Conservation (phyloP, 352 stramenopile genomes). For the Globisporangium cederbergense region DNA sequence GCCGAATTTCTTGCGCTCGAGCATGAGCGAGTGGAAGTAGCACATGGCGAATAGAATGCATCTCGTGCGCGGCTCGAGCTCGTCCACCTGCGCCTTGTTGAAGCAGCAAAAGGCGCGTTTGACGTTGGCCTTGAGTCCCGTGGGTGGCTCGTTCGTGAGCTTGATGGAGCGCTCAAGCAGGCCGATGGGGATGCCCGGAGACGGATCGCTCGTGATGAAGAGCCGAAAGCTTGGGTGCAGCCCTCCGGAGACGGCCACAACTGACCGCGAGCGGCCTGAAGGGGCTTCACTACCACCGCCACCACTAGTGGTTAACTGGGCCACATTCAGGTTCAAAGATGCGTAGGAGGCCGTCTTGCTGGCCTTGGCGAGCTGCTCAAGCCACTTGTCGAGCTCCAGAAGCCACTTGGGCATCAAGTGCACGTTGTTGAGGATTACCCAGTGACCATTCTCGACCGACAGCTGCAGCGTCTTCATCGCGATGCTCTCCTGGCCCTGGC, state of each 20-base stretch:
- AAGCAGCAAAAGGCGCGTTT: conserved; percentile 85
- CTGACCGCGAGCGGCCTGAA: conserved; percentile 19
- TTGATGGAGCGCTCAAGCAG: conserved; percentile 89
- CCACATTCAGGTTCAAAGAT: conserved; percentile 24
- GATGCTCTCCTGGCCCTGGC: conserved; percentile 91
- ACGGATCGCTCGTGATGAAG: conserved; percentile 90
- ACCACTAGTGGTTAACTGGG: background rate
- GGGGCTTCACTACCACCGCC: background rate
- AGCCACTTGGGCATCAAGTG: conserved; percentile 95
- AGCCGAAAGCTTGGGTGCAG: conserved; percentile 81
- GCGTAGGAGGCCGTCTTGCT: conserved; percentile 52
- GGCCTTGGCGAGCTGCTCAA: conserved; percentile 77
- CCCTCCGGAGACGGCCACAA: conserved; percentile 25
- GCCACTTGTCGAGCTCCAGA: conserved; percentile 89
- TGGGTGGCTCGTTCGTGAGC: conserved; percentile 86
- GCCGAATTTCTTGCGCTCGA: conserved; percentile 91
- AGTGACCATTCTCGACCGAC: conserved; percentile 90
- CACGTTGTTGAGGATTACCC: conserved; percentile 95
- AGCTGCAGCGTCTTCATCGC: conserved; percentile 88
- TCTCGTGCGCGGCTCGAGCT: conserved; percentile 78
- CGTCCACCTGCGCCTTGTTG: conserved; percentile 68
- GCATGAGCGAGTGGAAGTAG: conserved; percentile 92
- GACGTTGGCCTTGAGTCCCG: conserved; percentile 86
- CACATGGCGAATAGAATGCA: conserved; percentile 90
- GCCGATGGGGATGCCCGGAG: conserved; percentile 79